These are phyloP conservation scores for Przewalskia tangutica DNA, from an alignment of 257 asterid genomes.

Conservation along the genomic window DNA sequence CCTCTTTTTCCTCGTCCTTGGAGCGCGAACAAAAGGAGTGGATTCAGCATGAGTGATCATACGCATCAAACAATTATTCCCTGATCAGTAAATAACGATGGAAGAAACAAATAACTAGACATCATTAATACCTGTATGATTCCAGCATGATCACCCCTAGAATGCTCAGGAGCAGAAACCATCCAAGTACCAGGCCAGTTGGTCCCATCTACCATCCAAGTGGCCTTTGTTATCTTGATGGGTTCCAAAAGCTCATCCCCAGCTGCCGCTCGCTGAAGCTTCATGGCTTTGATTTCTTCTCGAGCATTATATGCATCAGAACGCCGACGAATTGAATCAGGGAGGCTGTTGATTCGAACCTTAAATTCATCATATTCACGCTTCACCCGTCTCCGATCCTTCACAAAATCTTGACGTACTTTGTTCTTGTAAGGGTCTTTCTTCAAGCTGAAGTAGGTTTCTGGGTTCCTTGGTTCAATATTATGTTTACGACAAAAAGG, in stretches of 20 bases:
- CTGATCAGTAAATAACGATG: background rate
- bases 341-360: slow-evolving; percentile 78
- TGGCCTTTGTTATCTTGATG: slow-evolving; percentile 64
- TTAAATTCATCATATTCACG: slow-evolving; percentile 90
- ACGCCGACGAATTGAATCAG: slow-evolving; percentile 83
- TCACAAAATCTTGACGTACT: slow-evolving; percentile 69
- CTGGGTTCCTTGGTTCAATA: slow-evolving; percentile 84
- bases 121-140: slow-evolving; percentile 54
- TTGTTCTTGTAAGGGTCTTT: slow-evolving; percentile 78
- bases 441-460: slow-evolving; percentile 67
- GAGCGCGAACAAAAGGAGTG: background rate
- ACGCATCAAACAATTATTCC: background rate
- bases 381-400: slow-evolving; percentile 77
- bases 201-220: slow-evolving; percentile 95
- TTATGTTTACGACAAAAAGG: slow-evolving; percentile 76
- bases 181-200: slow-evolving; percentile 93
- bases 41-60: background rate
- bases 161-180: slow-evolving; percentile 56
- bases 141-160: slow-evolving; percentile 87
- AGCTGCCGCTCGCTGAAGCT: slow-evolving; percentile 48
- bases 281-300: slow-evolving; percentile 77
- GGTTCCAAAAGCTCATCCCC: slow-evolving; percentile 62
- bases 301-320: slow-evolving; percentile 85
- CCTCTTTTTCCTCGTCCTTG: background rate
- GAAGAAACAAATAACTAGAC: background rate